Conservation (phyloP, 306 rosid species). For the Fagus sylvatica region DNA sequence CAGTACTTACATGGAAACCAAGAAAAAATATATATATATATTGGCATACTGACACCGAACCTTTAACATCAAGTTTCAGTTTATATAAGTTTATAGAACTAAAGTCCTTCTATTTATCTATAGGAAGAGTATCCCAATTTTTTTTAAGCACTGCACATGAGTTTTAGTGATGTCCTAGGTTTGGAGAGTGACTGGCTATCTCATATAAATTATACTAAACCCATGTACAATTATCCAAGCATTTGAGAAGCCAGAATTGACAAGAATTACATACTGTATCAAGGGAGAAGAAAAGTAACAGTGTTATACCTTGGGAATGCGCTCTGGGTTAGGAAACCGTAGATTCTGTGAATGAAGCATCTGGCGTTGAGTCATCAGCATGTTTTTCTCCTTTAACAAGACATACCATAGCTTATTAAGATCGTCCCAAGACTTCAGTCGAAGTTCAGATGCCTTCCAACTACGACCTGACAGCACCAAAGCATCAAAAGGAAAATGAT, state of each 20-base stretch:
- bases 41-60: background rate
- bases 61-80: background rate
- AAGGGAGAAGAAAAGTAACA: conserved; percentile 14
- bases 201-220: background rate
- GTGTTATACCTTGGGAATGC: conserved; percentile 72
- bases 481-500: conserved; percentile 5
- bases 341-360: conserved; percentile 93
- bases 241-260: background rate
- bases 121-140: background rate
- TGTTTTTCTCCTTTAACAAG: conserved; percentile 89
- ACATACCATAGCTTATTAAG: conserved; percentile 91
- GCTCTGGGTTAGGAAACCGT: conserved; percentile 81
- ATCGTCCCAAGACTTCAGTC: conserved; percentile 95
- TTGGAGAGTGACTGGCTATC: background rate
- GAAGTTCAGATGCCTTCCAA: conserved; percentile 92
- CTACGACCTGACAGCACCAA: conserved; percentile 62
- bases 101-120: background rate
- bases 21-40: background rate
- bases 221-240: background rate
- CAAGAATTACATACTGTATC: background rate
- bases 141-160: background rate
- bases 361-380: conserved; percentile 95
- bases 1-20: background rate
- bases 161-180: background rate
- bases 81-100: background rate